phyloP scores from a whole-genome alignment of 257 asterid species.

The Parsonsia alboflavescens region DNA sequence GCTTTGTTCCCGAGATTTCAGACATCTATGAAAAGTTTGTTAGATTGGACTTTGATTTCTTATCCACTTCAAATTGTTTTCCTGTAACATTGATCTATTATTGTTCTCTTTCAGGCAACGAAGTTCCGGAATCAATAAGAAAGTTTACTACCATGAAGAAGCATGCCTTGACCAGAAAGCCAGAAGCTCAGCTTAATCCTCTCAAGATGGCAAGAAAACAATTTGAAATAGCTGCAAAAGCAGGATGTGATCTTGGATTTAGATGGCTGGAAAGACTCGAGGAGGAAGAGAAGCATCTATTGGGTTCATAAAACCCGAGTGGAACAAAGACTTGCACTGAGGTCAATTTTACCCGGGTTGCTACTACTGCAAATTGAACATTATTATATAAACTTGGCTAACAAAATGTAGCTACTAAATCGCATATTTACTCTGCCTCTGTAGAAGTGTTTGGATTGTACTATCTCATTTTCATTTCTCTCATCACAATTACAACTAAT shows the following conservation, averaged over 20 bases:
- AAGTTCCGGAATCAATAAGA: conserved; percentile 62
- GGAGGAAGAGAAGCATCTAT: conserved; percentile 50
- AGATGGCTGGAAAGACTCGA: conserved; percentile 73
- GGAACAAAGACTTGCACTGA: not conserved
- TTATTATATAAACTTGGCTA: too few relatives aligned
- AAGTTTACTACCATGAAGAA: conserved; percentile 39
- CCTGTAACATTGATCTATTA: not conserved
- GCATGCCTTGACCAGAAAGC: conserved; percentile 30
- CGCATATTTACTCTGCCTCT: too few relatives aligned
- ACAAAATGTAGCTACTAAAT: too few relatives aligned
- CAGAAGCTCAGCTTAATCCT: conserved; percentile 34
- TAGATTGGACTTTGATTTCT: not conserved
- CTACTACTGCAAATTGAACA: too few relatives aligned
- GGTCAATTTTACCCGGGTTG: not conserved
- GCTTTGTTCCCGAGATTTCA: not conserved
- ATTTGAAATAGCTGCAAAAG: conserved; percentile 75
- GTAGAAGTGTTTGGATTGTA: too few relatives aligned
- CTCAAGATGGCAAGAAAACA: conserved; percentile 71
- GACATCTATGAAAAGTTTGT: not conserved
- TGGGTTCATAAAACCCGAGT: conserved; percentile 17
- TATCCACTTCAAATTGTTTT: not conserved
- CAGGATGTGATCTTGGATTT: conserved; percentile 87
- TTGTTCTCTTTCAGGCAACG: conserved; percentile 44
- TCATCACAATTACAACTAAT: too few relatives aligned
- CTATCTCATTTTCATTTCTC: too few relatives aligned